These are phyloP conservation scores for Quercus cerris DNA, from an alignment of 306 rosid genomes.

Conservation along the genomic window DNA sequence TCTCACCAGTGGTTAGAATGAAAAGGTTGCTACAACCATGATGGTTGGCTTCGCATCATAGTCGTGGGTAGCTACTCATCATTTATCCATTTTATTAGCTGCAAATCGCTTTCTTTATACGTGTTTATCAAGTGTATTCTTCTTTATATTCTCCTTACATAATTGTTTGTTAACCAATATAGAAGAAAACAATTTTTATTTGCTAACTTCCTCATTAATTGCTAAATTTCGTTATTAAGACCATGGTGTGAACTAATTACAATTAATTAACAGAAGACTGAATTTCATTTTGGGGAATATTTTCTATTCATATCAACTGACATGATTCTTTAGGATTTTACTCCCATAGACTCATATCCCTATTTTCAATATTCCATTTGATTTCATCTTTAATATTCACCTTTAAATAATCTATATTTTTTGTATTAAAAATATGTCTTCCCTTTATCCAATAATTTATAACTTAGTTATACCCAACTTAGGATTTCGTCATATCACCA, in stretches of 20 bases:
- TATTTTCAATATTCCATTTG: too few relatives aligned
- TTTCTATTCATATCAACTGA: too few relatives aligned
- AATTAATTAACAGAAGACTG: background rate
- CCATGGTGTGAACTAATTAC: too few relatives aligned
- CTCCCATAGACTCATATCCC: too few relatives aligned
- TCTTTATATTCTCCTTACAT: slow-evolving; percentile 22
- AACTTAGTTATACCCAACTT: background rate
- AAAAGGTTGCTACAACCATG: slow-evolving; percentile 30
- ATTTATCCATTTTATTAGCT: slow-evolving; percentile 18
- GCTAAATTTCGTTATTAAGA: background rate
- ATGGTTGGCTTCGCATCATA: slow-evolving; percentile 50
- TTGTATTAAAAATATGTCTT: too few relatives aligned
- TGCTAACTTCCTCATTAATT: background rate
- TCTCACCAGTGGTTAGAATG: slow-evolving; percentile 35
- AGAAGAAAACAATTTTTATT: slow-evolving; percentile 21
- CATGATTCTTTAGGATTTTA: too few relatives aligned
- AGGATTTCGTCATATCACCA: background rate
- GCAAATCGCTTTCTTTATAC: slow-evolving; percentile 53
- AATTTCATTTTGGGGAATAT: background rate
- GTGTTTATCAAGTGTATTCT: slow-evolving; percentile 19
- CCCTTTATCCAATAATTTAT: too few relatives aligned
- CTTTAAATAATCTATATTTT: too few relatives aligned
- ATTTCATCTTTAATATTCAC: too few relatives aligned
- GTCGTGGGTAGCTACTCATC: slow-evolving; percentile 31
- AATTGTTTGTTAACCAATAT: slow-evolving; percentile 43